Percentiles rank a stretch among this genome's conserved stretches.
Evolutionary conservation across 306 rosid species (phyloP).

Genomic region (Castanospermum australe): DNA sequence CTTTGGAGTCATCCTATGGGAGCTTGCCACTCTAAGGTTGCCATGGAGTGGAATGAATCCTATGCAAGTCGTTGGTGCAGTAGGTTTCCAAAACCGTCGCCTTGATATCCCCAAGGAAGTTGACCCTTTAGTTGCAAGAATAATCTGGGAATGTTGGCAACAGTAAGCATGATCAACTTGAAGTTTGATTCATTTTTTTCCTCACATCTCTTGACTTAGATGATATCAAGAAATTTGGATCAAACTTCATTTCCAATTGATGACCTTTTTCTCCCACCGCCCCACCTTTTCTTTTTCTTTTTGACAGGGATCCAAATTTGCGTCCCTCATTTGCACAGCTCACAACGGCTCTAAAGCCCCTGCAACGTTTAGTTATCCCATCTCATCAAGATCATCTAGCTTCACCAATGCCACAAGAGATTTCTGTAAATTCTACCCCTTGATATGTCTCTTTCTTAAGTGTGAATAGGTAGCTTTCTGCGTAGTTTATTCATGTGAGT

Average conservation of each 20-base stretch:
- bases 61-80: constrained; percentile 99
- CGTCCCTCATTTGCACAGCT: constrained; percentile 91
- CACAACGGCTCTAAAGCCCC: constrained; percentile 71
- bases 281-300: background rate
- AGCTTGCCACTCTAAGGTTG: constrained; percentile 88
- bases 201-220: background rate
- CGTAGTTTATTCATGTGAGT: constrained; percentile 29
- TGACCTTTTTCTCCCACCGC: constrained; percentile 10
- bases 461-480: constrained; percentile 73
- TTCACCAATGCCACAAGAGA: constrained; percentile 66
- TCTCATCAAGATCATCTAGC: constrained; percentile 68
- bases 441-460: constrained; percentile 44
- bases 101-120: constrained; percentile 95
- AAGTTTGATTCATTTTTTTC: constrained; percentile 10
- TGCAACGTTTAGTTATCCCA: constrained; percentile 73
- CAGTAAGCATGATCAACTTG: constrained; percentile 63
- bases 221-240: constrained; percentile 3
- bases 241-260: background rate
- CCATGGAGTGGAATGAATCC: constrained; percentile 99
- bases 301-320: constrained; percentile 82
- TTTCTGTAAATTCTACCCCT: constrained; percentile 81
- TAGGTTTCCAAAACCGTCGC: constrained; percentile 94
- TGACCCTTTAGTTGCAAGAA: constrained; percentile 84
- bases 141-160: constrained; percentile 97
- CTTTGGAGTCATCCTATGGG: constrained; percentile 98